Conservation (phyloP, 768 basidiomycete genomes). For the Mycena chlorophos region DNA sequence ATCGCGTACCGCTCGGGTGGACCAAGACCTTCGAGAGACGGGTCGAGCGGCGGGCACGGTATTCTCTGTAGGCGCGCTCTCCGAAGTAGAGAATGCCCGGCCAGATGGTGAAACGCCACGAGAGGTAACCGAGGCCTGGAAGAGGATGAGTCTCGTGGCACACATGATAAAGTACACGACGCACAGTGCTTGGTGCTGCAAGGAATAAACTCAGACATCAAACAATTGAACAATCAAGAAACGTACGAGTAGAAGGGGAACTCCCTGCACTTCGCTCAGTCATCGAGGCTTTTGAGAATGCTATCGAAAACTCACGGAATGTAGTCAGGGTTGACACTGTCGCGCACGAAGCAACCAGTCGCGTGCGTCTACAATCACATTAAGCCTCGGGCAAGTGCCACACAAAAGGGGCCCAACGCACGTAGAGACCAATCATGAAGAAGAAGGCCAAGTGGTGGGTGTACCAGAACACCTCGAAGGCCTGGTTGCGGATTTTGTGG, state of each 20-base stretch:
- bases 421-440: conserved; percentile 80
- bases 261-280: too few relatives aligned
- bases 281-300: too few relatives aligned
- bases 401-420: too few relatives aligned
- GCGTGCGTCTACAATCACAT: conserved; percentile 68
- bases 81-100: conserved; percentile 87
- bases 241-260: conserved; percentile 89
- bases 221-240: conserved; percentile 51
- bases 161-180: background rate
- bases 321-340: conserved; percentile 72
- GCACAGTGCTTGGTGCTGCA: background rate
- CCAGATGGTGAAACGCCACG: conserved; percentile 93
- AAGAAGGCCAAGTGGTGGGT: conserved; percentile 94
- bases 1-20: conserved; percentile 81
- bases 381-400: too few relatives aligned
- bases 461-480: conserved; percentile 97
- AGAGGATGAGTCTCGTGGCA: background rate
- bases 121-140: conserved; percentile 73
- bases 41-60: conserved; percentile 76
- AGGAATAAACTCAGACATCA: background rate
- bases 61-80: conserved; percentile 83
- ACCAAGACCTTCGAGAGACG: conserved; percentile 82
- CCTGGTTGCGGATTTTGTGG: conserved; percentile 81
- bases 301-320: too few relatives aligned
- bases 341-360: conserved; percentile 93